Base-by-base conservation (phyloP, 176 grass and related monocot species). In the Bolboschoenus planiculmis region DNA sequence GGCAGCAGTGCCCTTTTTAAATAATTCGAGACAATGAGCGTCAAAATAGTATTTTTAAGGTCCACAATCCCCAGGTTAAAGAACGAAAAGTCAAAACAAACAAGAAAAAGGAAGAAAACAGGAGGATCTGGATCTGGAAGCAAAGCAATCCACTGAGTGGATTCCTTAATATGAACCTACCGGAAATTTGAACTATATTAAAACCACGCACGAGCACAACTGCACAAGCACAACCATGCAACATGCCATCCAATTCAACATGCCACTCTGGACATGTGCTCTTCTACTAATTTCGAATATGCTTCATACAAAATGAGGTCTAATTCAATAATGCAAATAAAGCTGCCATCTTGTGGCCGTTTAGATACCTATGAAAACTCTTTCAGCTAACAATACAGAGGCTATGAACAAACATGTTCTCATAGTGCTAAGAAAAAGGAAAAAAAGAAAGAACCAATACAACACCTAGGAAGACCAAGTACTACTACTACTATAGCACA, bases 381-480 rank as follows among this genome's bases (percentile, higher is more conserved):
- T 63, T 63, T 48, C 18, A 66, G 21, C 78, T 81, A 81, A 37
- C 54, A 81, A 47, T 81, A 81, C 48, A 81, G 7, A 81, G 37
- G 70, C 43, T 66, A 82, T 66, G 33, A 66, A 82, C 80, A 82
- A 81, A 63, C 26, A n/a, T 37, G 24, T 30, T 82, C 36, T 82
- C 24, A 47, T 63, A 79, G 30, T 55, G 37, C 33, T 23, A 81
- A 61, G 8, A 60, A 60, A 60, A 31, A 29, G 8, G 4, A 31
- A 62, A 15, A 31, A 18, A 79, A 56, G 9, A 51, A 54, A 10
- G 21, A 80, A 55, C 20, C 20, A 82, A 82, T 16, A 66, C 20
- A 63, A 82, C 80, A 82, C 47, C 58, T 82, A 82, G 23, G 39
- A 63, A 65, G 42, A 51, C 8, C 9, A n/a, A n/a, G n/a, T n/a